Conservation (phyloP, 2,329 filamentous ascomycete species). For the Podosphaera aphanis region DNA sequence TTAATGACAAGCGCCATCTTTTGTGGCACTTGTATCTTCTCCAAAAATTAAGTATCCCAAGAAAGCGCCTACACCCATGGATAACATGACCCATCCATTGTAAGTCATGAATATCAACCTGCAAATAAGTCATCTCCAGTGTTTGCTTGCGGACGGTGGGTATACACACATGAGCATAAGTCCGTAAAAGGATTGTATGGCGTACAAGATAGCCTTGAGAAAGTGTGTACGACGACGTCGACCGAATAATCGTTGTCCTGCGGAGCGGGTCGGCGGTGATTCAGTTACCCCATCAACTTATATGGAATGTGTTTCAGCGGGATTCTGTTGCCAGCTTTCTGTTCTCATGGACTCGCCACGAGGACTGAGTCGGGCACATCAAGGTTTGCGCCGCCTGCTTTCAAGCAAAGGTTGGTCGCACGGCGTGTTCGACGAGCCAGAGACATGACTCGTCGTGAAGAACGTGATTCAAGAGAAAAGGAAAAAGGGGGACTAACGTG, state of each 20-base stretch:
- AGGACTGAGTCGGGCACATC: neutral
- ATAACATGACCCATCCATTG: slow-evolving; percentile 91
- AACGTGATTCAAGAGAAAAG: neutral
- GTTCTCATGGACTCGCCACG: neutral
- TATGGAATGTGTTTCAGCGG: slow-evolving; percentile 11
- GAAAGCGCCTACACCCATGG: slow-evolving; percentile 72
- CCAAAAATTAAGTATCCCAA: slow-evolving; percentile 72
- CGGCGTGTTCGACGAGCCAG: neutral
- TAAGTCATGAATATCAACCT: slow-evolving; percentile 99
- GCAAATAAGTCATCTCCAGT: slow-evolving; percentile 4
- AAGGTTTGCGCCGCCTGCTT: neutral
- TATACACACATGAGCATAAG: slow-evolving; percentile 93
- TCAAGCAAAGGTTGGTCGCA: neutral
- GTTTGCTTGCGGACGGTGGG: neutral
- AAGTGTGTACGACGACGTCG: slow-evolving; percentile 47
- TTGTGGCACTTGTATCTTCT: slow-evolving; percentile 42
- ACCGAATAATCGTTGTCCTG: slow-evolving; percentile 46
- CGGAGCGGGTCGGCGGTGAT: slow-evolving; percentile 35
- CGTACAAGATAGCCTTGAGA: slow-evolving; percentile 66
- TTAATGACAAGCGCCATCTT: slow-evolving; percentile 78
- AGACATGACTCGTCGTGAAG: neutral
- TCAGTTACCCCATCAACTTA: slow-evolving; percentile 27
- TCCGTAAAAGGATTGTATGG: slow-evolving; percentile 87
- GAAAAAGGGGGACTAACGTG: slow-evolving; percentile 12
- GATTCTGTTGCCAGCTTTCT: neutral